Base-by-base conservation (phyloP, 169 alveolate species). In the Plasmodium vivax region DNA sequence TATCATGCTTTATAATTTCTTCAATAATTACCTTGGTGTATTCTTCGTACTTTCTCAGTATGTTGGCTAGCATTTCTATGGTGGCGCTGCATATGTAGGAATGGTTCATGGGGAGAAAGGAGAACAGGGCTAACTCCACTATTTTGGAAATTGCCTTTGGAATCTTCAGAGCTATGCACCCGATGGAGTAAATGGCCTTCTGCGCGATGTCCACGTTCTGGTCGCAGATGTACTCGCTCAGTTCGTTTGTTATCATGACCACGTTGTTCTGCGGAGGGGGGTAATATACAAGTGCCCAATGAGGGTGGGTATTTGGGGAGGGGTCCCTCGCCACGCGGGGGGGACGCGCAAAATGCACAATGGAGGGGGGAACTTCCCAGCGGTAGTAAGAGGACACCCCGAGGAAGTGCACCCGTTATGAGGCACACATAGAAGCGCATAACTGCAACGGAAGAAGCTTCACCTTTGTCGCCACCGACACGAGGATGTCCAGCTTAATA, bases 171-270 rank as follows among this genome's bases (percentile, higher is more conserved):
- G 98, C 99, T n/a, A 98, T 96, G 16, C 95, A 94, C 3, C 99
- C 99, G 34, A 98, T 95, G 77, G 99, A 97, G 93, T 96, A 87
- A 30, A 99, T 98, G 32, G 99, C 95, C 92, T 97, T 98, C 95
- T 97, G 97, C 2, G 99, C 98, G 30, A 99, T 97, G 23, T 97
- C 99, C 36, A 97, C 94, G 88, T 98, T 98, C n/a, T 97, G 98
- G 93, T 99, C 99, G 75, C 98, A 97, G 6, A 98, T 99, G 95
- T 98, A 99, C 87, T 98, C 99, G 36, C 98, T 97, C 71, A 99
- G 82, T 95, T 99, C 99, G 75, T 96, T 96, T 12, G 97, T 90
- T 34, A 98, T 97, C 84, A 98, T 98, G 54, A 96, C 87, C 30
- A 97, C 95, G 94, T 97, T 98, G 47, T 88, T 96, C 97, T 98